phyloP scores from a whole-genome alignment of 768 basidiomycete species.

The Tephrocybe rancida region DNA sequence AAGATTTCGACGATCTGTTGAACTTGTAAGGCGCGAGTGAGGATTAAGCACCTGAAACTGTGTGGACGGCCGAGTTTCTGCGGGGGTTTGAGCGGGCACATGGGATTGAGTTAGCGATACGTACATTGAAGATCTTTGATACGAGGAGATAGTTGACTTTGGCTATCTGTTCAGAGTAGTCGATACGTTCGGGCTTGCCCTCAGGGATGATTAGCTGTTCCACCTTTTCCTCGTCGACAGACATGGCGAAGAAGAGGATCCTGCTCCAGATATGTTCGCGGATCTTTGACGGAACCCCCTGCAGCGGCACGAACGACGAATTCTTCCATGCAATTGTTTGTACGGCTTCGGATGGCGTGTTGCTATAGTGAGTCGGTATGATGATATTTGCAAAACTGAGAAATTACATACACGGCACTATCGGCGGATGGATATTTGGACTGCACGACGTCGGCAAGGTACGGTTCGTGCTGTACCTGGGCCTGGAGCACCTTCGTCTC shows the following conservation, averaged over 20 bases:
- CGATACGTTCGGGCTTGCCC: not conserved
- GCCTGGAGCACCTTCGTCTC: not conserved
- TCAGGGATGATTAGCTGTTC: not conserved
- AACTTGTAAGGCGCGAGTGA: not conserved
- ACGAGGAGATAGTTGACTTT: not conserved
- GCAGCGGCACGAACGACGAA: not conserved
- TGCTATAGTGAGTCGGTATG: too few relatives aligned
- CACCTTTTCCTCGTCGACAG: constrained; percentile 1
- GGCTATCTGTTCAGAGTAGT: not conserved
- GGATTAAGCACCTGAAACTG: not conserved
- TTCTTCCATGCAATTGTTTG: not conserved
- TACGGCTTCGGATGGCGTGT: not conserved
- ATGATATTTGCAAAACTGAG: too few relatives aligned
- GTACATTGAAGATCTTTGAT: constrained; percentile 3
- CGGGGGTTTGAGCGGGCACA: not conserved
- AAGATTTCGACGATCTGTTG: not conserved
- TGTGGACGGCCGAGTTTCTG: not conserved
- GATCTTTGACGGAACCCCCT: not conserved
- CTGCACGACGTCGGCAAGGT: not conserved
- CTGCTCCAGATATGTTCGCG: not conserved
- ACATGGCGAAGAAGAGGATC: constrained; percentile 1
- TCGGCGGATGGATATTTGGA: not conserved
- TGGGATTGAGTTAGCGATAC: not conserved
- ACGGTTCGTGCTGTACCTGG: not conserved
- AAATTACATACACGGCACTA: not conserved